Evolutionary conservation across 768 basidiomycete species (phyloP).

Genomic region (Tylopilus sp.): DNA sequence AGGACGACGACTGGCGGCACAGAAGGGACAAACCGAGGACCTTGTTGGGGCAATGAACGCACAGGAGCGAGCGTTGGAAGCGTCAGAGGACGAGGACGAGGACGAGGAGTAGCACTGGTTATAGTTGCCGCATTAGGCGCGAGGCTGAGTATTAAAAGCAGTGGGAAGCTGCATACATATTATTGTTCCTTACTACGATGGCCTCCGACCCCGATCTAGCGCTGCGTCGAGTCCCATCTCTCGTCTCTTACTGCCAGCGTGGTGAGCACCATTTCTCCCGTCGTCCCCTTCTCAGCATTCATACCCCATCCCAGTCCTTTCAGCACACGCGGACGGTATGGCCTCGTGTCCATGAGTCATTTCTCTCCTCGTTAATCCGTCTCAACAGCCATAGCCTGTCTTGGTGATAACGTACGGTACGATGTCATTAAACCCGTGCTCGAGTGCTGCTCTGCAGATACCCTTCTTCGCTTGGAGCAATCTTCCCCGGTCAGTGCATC

Average conservation of each 20-base stretch:
- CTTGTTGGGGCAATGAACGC: slow-evolving; percentile 82
- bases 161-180: background rate
- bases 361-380: background rate
- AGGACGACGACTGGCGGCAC: slow-evolving; percentile 79
- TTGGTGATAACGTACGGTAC: slow-evolving; percentile 61
- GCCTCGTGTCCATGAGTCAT: slow-evolving; percentile 3
- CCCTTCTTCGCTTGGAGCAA: slow-evolving; percentile 64
- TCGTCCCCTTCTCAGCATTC: slow-evolving; percentile 4
- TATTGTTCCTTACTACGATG: slow-evolving; percentile 14
- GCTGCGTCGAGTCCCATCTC: slow-evolving; percentile 50
- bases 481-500: slow-evolving; percentile 57
- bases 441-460: slow-evolving; percentile 67
- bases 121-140: slow-evolving; percentile 17
- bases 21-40: slow-evolving; percentile 78
- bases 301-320: slow-evolving; percentile 44
- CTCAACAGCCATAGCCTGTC: slow-evolving; percentile 53
- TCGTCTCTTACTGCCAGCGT: slow-evolving; percentile 70
- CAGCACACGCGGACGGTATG: slow-evolving; percentile 59
- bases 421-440: slow-evolving; percentile 70
- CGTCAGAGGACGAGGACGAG: slow-evolving; percentile 36
- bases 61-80: slow-evolving; percentile 55
- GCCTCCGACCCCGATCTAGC: slow-evolving; percentile 32
- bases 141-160: slow-evolving; percentile 14
- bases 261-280: slow-evolving; percentile 40
- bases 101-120: slow-evolving; percentile 4